Base-by-base conservation (phyloP, 257 asterid species). In the Sherardia arvensis region DNA sequence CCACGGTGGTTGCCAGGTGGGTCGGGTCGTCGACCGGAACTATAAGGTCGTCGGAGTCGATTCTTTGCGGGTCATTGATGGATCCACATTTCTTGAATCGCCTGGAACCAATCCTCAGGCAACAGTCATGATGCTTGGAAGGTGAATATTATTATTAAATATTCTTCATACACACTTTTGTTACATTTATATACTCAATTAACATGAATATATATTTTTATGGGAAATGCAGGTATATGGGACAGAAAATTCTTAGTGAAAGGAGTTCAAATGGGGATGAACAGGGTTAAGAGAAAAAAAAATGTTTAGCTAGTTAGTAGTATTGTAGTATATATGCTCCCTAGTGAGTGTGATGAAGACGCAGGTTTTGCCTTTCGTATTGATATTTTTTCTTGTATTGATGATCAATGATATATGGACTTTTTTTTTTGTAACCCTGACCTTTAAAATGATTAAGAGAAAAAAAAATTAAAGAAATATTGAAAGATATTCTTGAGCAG, bases 71-170 rank as follows among this genome's bases (percentile, higher is more conserved):
- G 94, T 91, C 14, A 55, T 91, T 18, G 96, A 88, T 66, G 94
- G 94, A 0, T 91, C 98, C 6, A 91, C 95, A 1, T 84, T 86
- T 68, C 4, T 30, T 64, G 62, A 68, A 54, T 76, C 90, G 0
- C 98, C 95, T 0, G 98, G 95, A 26, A 84, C 98, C 64, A 88
- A 91, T 81, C 98, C 98, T 55, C 95, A 91, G 65, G 98, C 98
- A 48, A 88, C 98, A 0, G 79, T 88, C n/a, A 84, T 91, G 95
- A 91, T 91, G 98, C 84, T 91, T 2, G 95, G 98, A 45, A 91
- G 98, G 96, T 88, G 23, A 69, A 11, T 10, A 32, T 9, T 9
- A 2, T 38, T 38, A n/a, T 11, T 38, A 4, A 32, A 10, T 2
- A 38, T 11, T 3, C 47, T 38, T 22, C 58, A 9, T 51, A 0